phyloP scores from a whole-genome alignment of 495 filamentous ascomycete genomes.

The Aspergillus asperescens region DNA sequence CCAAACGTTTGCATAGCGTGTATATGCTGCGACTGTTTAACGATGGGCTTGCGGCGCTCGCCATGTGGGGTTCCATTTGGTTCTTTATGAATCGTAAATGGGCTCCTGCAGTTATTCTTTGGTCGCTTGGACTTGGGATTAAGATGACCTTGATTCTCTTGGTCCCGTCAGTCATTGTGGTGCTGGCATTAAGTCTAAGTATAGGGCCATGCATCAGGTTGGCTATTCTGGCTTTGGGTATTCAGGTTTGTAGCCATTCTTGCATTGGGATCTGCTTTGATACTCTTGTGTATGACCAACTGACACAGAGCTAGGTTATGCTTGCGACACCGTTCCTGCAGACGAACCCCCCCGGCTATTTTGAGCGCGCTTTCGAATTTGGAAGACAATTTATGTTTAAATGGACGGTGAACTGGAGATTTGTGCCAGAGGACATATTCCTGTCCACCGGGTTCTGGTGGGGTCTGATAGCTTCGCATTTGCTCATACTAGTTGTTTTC shows the following conservation, averaged over 20 bases:
- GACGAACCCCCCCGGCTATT: conserved; percentile 62
- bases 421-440: conserved; percentile 77
- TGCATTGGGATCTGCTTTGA: no score
- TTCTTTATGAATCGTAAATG: conserved; percentile 66
- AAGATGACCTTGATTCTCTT: conserved; percentile 90
- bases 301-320: conserved; percentile 39
- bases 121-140: conserved; percentile 73
- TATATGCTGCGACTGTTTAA: conserved; percentile 93
- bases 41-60: conserved; percentile 78
- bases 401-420: conserved; percentile 99
- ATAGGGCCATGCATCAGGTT: conserved; percentile 57
- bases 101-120: conserved; percentile 64
- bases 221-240: conserved; percentile 61
- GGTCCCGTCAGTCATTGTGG: conserved; percentile 69
- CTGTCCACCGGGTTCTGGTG: conserved; percentile 69
- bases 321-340: conserved; percentile 74
- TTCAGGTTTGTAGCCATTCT: conserved; percentile 53
- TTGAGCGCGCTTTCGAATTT: conserved; percentile 80
- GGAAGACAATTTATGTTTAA: conserved; percentile 87
- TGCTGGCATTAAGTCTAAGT: conserved; percentile 66
- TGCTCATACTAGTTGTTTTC: conserved; percentile 60
- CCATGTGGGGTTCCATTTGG: conserved; percentile 76
- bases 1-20: conserved; percentile 89
- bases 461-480: conserved; percentile 62
- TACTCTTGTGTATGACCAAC: neutral